A percentile compares a stretch with the other conserved stretches of the same genome.
phyloP scores from a whole-genome alignment of 495 filamentous ascomycete genomes.

The Hypoxylon crocopeplum region DNA sequence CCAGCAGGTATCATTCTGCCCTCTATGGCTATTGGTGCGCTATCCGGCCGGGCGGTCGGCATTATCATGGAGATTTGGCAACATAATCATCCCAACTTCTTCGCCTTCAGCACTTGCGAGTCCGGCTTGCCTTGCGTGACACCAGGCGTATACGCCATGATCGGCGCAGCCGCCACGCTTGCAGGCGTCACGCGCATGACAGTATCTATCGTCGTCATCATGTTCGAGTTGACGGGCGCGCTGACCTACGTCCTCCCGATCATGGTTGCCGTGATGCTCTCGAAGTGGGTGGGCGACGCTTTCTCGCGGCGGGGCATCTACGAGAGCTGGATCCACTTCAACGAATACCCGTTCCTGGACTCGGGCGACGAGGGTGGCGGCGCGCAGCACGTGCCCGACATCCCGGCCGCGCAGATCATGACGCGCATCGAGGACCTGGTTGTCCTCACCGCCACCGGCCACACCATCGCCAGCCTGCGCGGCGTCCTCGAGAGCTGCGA shows the following conservation, averaged over 20 bases:
- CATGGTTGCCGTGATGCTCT: constrained; percentile 99
- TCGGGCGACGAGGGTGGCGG: constrained; percentile 76
- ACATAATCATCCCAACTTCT: constrained; percentile 72
- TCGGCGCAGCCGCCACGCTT: constrained; percentile 93
- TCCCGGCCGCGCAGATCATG: constrained; percentile 85
- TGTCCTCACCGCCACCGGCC: constrained; percentile 82
- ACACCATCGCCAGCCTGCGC: constrained; percentile 80
- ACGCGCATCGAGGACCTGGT: constrained; percentile 89
- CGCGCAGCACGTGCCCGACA: constrained; percentile 74
- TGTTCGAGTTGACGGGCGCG: constrained; percentile 97
- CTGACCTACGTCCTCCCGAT: constrained; percentile 97
- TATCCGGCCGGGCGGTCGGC: constrained; percentile 90
- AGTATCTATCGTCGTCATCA: constrained; percentile 95
- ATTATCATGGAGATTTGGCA: constrained; percentile 92
- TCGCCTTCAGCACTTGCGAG: constrained; percentile 81
- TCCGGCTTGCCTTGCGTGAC: constrained; percentile 91
- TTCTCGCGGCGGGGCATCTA: constrained; percentile 95
- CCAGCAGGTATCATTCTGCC: constrained; percentile 96
- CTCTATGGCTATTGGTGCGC: constrained; percentile 94
- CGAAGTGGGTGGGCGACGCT: constrained; percentile 98
- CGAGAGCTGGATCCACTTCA: constrained; percentile 96
- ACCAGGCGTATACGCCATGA: constrained; percentile 93
- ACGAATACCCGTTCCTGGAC: constrained; percentile 95
- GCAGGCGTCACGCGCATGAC: constrained; percentile 99
- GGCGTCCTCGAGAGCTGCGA: constrained; percentile 72